Evolutionary conservation across 225 moss, liverwort and hornwort species (phyloP).

Genomic region (Physcomitrium patens): DNA sequence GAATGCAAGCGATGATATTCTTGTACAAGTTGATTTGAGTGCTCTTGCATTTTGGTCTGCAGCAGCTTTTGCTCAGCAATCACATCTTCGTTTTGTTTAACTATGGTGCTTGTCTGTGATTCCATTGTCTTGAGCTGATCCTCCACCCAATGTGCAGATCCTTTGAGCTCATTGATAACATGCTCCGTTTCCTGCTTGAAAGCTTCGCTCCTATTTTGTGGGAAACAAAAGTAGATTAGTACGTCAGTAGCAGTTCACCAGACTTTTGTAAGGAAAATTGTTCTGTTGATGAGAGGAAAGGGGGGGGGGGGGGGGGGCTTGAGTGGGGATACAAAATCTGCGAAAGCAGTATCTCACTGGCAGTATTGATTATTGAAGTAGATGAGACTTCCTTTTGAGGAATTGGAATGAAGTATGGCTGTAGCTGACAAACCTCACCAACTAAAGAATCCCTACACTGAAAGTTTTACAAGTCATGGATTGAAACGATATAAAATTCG

Average conservation of each 20-base stretch:
- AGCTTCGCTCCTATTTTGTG: slow-evolving; percentile 71
- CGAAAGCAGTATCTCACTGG: too few species aligned
- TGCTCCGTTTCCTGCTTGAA: slow-evolving; percentile 87
- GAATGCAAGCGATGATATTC: slow-evolving; percentile 60
- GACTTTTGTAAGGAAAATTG: neutral
- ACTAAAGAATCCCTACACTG: too few species aligned
- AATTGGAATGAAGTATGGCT: too few species aligned
- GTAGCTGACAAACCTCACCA: too few species aligned
- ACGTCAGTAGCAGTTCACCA: neutral
- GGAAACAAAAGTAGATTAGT: neutral
- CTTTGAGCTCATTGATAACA: slow-evolving; percentile 83
- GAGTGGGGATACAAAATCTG: too few species aligned
- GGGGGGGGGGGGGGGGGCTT: neutral
- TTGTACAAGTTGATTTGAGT: slow-evolving; percentile 49
- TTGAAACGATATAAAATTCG: neutral
- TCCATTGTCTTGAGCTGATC: slow-evolving; percentile 65
- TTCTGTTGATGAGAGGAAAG: neutral
- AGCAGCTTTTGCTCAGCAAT: slow-evolving; percentile 55
- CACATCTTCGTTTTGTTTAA: slow-evolving; percentile 49
- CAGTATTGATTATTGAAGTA: too few species aligned
- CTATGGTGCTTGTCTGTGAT: slow-evolving; percentile 46
- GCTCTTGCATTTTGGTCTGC: slow-evolving; percentile 51
- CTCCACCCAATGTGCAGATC: slow-evolving; percentile 73
- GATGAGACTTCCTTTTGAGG: too few species aligned
- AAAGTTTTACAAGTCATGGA: too few species aligned